Evolutionary conservation across 1,284 basidiomycete genomes (phyloP).

Genomic region (Boletellus sp.): DNA sequence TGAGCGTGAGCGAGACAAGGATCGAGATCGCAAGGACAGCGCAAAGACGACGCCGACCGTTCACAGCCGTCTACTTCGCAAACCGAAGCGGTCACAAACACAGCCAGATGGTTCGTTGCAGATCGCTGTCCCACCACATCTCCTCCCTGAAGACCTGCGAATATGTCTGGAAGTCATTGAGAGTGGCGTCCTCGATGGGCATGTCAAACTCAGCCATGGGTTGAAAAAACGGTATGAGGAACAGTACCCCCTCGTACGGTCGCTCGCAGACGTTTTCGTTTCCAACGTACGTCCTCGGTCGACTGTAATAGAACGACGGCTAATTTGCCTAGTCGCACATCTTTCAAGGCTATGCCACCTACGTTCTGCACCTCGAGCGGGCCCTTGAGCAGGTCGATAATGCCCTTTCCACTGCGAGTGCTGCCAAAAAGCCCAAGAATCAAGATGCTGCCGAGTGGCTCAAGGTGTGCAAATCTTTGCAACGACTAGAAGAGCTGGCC

Average conservation of each 20-base stretch:
- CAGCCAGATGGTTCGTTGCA: constrained; percentile 46
- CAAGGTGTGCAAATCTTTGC: constrained; percentile 67
- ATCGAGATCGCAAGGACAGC: constrained; percentile 50
- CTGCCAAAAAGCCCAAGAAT: constrained; percentile 74
- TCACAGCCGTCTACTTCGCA: constrained; percentile 56
- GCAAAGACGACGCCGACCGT: constrained; percentile 39
- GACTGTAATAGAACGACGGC: constrained; percentile 4
- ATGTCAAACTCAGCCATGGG: constrained; percentile 77
- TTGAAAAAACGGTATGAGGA: constrained; percentile 87
- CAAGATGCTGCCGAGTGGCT: constrained; percentile 74
- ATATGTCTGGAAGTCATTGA: constrained; percentile 84
- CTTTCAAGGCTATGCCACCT: constrained; percentile 86
- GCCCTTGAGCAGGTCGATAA: constrained; percentile 85
- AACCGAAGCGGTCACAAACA: constrained; percentile 61
- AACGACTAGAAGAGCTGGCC: constrained; percentile 76
- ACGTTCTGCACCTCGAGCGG: constrained; percentile 87
- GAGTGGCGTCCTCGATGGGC: constrained; percentile 81
- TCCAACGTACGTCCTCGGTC: constrained; percentile 66
- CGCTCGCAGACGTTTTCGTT: constrained; percentile 89
- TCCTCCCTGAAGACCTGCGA: constrained; percentile 81
- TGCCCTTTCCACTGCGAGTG: constrained; percentile 59
- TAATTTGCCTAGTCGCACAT: constrained; percentile 71
- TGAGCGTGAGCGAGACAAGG: constrained; percentile 49
- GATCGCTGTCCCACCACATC: constrained; percentile 61
- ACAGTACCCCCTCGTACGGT: constrained; percentile 88